These are phyloP conservation scores for Candida ovalis DNA, from an alignment of 805 yeast species.

Conservation along the genomic window DNA sequence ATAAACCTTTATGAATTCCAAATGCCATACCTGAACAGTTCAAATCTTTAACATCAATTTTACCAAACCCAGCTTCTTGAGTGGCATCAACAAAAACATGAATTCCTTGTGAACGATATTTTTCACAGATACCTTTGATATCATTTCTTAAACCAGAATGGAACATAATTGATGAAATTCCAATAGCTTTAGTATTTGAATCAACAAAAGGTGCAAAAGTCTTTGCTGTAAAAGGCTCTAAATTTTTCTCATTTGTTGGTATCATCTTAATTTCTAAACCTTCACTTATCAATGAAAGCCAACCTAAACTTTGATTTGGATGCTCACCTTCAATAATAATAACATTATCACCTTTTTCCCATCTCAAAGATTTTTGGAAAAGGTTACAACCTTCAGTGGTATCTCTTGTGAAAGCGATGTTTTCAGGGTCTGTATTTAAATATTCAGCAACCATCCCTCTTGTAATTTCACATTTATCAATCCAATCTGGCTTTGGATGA, in stretches of 20 bases:
- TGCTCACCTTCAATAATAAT: neutral
- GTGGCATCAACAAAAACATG: neutral
- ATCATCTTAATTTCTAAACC: neutral
- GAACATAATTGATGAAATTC: neutral
- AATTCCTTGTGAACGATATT: neutral
- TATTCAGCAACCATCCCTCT: neutral
- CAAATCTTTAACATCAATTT: neutral
- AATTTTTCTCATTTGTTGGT: neutral
- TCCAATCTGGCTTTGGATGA: neutral
- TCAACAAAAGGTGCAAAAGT: neutral
- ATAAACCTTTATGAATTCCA: neutral
- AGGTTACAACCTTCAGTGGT: neutral
- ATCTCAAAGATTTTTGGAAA: neutral
- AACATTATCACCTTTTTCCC: neutral
- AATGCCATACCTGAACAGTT: neutral
- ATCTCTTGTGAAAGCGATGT: neutral
- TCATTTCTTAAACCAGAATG: neutral
- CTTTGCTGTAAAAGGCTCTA: neutral
- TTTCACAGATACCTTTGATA: neutral
- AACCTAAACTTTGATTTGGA: neutral
- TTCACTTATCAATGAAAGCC: neutral
- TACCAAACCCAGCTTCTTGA: neutral
- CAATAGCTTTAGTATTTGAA: neutral
- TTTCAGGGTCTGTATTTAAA: neutral
- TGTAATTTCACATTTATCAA: neutral